Evolutionary conservation across 805 yeast genomes (phyloP), one percentile per base, ranked within the genome.

Genomic region (Tetrapisispora namnaoensis): DNA sequence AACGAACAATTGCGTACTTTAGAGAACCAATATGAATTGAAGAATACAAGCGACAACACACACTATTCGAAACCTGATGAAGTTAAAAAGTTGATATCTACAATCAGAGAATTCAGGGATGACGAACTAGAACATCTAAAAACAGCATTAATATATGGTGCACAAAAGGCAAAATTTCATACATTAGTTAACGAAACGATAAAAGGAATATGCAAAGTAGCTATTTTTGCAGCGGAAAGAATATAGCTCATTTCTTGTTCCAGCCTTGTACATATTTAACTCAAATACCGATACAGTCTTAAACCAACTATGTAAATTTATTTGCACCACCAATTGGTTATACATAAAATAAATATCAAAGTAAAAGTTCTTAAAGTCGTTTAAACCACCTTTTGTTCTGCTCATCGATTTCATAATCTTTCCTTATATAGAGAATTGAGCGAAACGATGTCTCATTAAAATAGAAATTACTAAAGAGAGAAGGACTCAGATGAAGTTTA

Each of bases 81-180:
- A 58, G 62, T 88, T 42, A 62, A 67, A 3, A 65, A 70, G 1
- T 70, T 93, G 58, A 83, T 79, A 53, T 70, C 75, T 24, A 74
- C 78, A 1, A 82, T 93, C 47, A 80, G 80, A 50, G 72, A 77
- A 46, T 93, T 91, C 64, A 76, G 99, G 62, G 98, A 91, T 62
- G 95, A 91, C 46, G 99, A 91, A 66, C 73, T 91, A 51, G 98
- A 91, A 67, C 99, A 93, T 70, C 74, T 93, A 56, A 88, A 93
- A 56, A 91, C 96, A 0, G 99, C 99, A 0, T 78, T 93, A 20
- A 84, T 86, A 56, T 76, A 93, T 60, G 98, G 91, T 63, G 90
- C 98, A 0, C 86, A 89, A 55, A 79, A 81, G 57, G 99, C 99
- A 2, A 85, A 87, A 45, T 98, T 98, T 1, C 93, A 93, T 67